Evolutionary conservation across 2,329 filamentous ascomycete genomes (phyloP).

Genomic region (Corynespora cassiicola): DNA sequence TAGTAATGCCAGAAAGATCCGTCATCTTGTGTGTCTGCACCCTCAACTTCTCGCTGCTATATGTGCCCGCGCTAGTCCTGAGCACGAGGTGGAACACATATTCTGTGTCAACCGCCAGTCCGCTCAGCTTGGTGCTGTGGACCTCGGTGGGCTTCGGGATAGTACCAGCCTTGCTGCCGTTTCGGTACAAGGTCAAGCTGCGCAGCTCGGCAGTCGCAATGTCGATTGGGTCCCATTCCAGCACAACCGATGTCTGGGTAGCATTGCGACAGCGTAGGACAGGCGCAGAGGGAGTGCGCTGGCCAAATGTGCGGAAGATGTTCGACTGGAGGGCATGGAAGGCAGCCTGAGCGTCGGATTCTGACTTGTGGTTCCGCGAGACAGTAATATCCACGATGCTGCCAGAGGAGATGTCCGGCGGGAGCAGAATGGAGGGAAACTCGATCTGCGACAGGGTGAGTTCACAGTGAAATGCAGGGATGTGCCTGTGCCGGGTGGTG

Average conservation of each 20-base stretch:
- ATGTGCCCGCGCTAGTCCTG: constrained; percentile 88
- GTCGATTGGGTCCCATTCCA: constrained; percentile 96
- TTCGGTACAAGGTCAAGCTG: constrained; percentile 89
- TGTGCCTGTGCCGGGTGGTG: constrained; percentile 21
- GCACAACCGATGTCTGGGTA: constrained; percentile 96
- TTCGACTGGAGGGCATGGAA: constrained; percentile 88
- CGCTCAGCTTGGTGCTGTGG: constrained; percentile 95
- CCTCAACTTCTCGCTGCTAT: constrained; percentile 79
- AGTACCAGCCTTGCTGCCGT: constrained; percentile 94
- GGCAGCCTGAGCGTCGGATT: constrained; percentile 73
- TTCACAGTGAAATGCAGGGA: constrained; percentile 23
- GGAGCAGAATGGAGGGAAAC: constrained; percentile 96
- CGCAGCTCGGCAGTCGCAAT: constrained; percentile 91
- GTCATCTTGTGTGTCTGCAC: constrained; percentile 99
- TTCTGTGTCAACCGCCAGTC: constrained; percentile 93
- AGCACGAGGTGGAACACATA: constrained; percentile 94
- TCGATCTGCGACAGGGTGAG: constrained; percentile 74
- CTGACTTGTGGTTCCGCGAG: constrained; percentile 80
- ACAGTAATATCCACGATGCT: constrained; percentile 99
- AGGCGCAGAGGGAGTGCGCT: constrained; percentile 76
- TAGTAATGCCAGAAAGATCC: constrained; percentile 91
- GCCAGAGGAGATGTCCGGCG: constrained; percentile 91
- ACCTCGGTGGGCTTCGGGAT: constrained; percentile 88
- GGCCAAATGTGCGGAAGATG: constrained; percentile 87
- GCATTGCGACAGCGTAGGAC: constrained; percentile 92